Conservation (phyloP, 2,329 filamentous ascomycete genomes). For the Periconia sp. region DNA sequence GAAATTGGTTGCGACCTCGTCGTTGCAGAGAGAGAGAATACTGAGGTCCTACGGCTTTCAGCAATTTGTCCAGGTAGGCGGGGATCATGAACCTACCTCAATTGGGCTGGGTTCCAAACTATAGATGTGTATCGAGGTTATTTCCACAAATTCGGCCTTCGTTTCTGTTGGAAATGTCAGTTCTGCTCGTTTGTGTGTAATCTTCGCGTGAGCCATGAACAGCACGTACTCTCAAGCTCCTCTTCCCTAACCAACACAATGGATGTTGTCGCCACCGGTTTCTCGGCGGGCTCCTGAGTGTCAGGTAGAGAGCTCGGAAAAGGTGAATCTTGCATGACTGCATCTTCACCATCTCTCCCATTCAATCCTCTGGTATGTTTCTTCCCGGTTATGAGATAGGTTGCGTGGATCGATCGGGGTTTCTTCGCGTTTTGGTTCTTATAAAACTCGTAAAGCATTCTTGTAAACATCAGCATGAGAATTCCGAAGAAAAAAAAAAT, state of each 20-base stretch:
- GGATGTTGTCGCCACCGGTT: slow-evolving; percentile 57
- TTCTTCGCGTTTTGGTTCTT: slow-evolving; percentile 74
- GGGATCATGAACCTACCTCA: slow-evolving; percentile 51
- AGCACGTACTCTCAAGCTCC: slow-evolving; percentile 63
- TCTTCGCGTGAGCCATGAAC: neutral
- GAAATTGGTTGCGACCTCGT: slow-evolving; percentile 61
- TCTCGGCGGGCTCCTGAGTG: slow-evolving; percentile 40
- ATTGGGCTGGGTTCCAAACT: slow-evolving; percentile 73
- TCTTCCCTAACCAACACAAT: slow-evolving; percentile 73
- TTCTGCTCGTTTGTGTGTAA: neutral
- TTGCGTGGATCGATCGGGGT: slow-evolving; percentile 77
- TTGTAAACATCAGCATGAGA: slow-evolving; percentile 42
- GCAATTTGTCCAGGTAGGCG: slow-evolving; percentile 42
- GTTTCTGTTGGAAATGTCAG: slow-evolving; percentile 54
- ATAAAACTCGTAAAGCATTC: slow-evolving; percentile 87
- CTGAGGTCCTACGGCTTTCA: slow-evolving; percentile 60
- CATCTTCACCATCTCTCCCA: slow-evolving; percentile 62
- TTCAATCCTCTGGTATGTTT: slow-evolving; percentile 50
- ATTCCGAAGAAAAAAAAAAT: neutral
- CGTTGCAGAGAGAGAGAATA: slow-evolving; percentile 68
- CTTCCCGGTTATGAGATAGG: slow-evolving; percentile 81
- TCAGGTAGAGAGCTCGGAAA: slow-evolving; percentile 68
- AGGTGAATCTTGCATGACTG: slow-evolving; percentile 66
- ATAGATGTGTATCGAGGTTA: slow-evolving; percentile 83
- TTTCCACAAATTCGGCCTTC: slow-evolving; percentile 68